Conservation (phyloP, 2,329 filamentous ascomycete genomes). For the Xylaria sp. region DNA sequence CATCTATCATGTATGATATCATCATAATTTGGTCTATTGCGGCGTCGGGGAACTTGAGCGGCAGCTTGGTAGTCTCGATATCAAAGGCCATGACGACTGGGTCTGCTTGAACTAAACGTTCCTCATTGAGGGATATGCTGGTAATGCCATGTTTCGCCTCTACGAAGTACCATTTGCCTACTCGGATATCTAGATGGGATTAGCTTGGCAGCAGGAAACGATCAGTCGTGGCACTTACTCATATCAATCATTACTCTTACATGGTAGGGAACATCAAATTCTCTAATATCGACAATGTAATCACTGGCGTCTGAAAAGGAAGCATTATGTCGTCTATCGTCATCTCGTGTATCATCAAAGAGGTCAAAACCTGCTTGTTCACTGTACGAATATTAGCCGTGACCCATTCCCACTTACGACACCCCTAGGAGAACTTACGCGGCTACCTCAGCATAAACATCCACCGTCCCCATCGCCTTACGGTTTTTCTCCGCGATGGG, state of each 20-base stretch:
- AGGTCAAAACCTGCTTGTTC: constrained; percentile 75
- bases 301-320: constrained; percentile 89
- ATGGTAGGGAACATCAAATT: constrained; percentile 99
- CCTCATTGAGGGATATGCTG: constrained; percentile 85
- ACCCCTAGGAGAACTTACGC: constrained; percentile 65
- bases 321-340: constrained; percentile 81
- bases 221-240: constrained; percentile 59
- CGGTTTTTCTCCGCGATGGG: constrained; percentile 96
- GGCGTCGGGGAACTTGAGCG: constrained; percentile 95
- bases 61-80: constrained; percentile 96
- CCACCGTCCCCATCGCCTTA: constrained; percentile 95
- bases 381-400: constrained; percentile 41
- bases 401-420: background rate
- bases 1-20: constrained; percentile 99
- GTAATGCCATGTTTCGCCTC: constrained; percentile 92
- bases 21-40: constrained; percentile 98
- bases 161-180: constrained; percentile 96
- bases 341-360: constrained; percentile 87
- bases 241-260: constrained; percentile 98
- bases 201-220: constrained; percentile 30
- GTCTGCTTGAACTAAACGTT: constrained; percentile 88
- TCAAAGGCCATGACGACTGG: constrained; percentile 99
- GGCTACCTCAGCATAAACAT: constrained; percentile 96
- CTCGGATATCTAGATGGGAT: constrained; percentile 78
- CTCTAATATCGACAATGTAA: constrained; percentile 97